A percentile compares a stretch with the other conserved stretches of the same genome.
phyloP scores from a whole-genome alignment of 1,139 yeast species.

The Arxiozyma bovina region DNA sequence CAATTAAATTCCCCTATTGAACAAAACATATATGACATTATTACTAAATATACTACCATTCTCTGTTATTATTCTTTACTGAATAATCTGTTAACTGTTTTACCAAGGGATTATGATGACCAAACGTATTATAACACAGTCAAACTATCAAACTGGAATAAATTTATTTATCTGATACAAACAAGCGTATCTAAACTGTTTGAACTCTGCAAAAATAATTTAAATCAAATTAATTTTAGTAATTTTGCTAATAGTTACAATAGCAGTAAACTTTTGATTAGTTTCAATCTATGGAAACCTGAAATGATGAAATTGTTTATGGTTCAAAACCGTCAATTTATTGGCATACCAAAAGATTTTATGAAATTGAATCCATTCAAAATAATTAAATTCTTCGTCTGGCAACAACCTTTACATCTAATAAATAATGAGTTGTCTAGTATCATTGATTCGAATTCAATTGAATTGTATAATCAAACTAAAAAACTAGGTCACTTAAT shows the following conservation, averaged over 20 bases:
- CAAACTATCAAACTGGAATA: slow-evolving; percentile 25
- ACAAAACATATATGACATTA: slow-evolving; percentile 5
- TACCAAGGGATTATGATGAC: slow-evolving; percentile 17
- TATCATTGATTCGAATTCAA: neutral
- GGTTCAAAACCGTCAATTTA: slow-evolving; percentile 12
- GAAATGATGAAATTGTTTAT: slow-evolving; percentile 12
- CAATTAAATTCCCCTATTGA: slow-evolving; percentile 1
- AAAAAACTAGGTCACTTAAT: neutral
- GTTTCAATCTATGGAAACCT: slow-evolving; percentile 4
- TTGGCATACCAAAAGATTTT: slow-evolving; percentile 10
- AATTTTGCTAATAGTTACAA: neutral
- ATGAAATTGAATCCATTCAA: neutral
- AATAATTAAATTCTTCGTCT: neutral
- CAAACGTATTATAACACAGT: slow-evolving; percentile 16
- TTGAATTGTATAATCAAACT: neutral
- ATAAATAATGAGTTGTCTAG: neutral
- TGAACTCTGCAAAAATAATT: slow-evolving; percentile 4
- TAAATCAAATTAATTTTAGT: neutral
- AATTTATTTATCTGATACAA: slow-evolving; percentile 9
- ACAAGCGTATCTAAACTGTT: slow-evolving; percentile 1
- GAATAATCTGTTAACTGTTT: slow-evolving; percentile 11
- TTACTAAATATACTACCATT: slow-evolving; percentile 12
- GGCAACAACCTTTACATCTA: slow-evolving; percentile 1
- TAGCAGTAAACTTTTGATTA: neutral
- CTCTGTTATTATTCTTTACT: slow-evolving; percentile 19